Evolutionary conservation across 306 rosid species (phyloP).

Genomic region (Parietaria judaica): DNA sequence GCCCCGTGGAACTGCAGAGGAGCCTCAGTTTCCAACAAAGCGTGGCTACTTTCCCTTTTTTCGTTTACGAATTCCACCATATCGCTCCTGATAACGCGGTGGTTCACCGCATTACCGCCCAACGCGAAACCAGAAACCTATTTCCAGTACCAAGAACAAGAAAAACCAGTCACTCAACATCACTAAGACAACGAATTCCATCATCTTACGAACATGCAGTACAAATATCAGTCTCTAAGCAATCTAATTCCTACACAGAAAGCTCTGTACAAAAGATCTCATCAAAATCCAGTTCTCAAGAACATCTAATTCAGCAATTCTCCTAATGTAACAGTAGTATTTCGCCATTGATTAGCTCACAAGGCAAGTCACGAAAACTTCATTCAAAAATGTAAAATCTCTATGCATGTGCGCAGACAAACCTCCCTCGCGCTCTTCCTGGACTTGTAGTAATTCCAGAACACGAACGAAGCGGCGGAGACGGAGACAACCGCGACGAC

Average conservation of each 20-base stretch:
- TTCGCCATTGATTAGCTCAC: not conserved
- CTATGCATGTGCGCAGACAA: not conserved
- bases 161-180: not conserved
- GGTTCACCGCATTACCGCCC: conserved; percentile 44
- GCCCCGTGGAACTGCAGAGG: conserved; percentile 44
- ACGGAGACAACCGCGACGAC: conserved; percentile 50
- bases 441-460: conserved; percentile 33
- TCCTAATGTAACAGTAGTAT: not conserved
- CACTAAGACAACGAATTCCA: not conserved
- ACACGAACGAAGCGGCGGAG: conserved; percentile 56
- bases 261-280: not conserved
- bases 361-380: not conserved
- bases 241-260: not conserved
- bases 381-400: not conserved
- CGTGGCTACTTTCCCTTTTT: conserved; percentile 26
- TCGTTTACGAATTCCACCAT: conserved; percentile 42
- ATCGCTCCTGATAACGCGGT: conserved; percentile 37
- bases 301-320: not conserved
- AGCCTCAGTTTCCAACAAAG: conserved; percentile 34
- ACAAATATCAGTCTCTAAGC: not conserved
- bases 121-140: conserved; percentile 39
- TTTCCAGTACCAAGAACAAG: conserved; percentile 14
- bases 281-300: not conserved
- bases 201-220: not conserved
- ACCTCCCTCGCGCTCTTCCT: conserved; percentile 51